Base-by-base conservation (phyloP, 2,329 filamentous ascomycete genomes). In the Byssothecium circinans region DNA sequence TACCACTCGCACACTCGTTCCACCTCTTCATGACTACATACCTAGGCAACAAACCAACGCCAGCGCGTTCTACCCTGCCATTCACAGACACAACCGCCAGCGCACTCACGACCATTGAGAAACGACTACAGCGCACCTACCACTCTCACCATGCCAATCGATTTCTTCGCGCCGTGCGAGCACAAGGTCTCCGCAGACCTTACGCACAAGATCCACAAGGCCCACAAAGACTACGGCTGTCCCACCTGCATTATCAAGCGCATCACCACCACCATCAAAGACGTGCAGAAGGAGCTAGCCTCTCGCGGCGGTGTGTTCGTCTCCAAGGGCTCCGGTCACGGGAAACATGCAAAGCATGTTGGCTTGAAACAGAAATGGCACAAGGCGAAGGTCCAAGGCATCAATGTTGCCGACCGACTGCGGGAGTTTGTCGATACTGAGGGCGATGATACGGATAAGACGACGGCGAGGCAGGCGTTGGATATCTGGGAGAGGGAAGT, bases 401-500 rank as follows among this genome's bases (percentile, higher is more conserved):
- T 41, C 19, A 54, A 56, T 11, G 19, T 43, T 4, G 36, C 54
- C 12, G 18, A 35, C 4, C 20, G 34, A n/a, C 42, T 52, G 12
- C 47, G 54, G 40, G 27, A 27, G 8, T 14, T 42, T 11, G 29
- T 53, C 10, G 19, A 27, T 5, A 37, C 54, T 11, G 17, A 32
- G 2, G 22, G 20, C 2, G 12, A 43, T 8, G 18, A 17, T 6
- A 27, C 41, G 17, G 49, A 54, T n/a, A 10, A 32, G 20, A n/a
- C 20, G 10, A 33, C 42, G n/a, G 15, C 53, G 14, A 37, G 30
- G n/a, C 33, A 47, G 10, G 49, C 45, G 30, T 39, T 58, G 5
- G 34, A 25, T 2, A 15, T 38, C 4, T 58, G 44, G 49, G 51
- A 56, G 5, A 43, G 19, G n/a, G 37, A 52, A 32, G 51, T 41